Percentiles rank a stretch among this genome's conserved stretches.
These are phyloP conservation scores for Myriosclerotinia scirpicola DNA, from an alignment of 2,329 filamentous ascomycete genomes.

Conservation along the genomic window DNA sequence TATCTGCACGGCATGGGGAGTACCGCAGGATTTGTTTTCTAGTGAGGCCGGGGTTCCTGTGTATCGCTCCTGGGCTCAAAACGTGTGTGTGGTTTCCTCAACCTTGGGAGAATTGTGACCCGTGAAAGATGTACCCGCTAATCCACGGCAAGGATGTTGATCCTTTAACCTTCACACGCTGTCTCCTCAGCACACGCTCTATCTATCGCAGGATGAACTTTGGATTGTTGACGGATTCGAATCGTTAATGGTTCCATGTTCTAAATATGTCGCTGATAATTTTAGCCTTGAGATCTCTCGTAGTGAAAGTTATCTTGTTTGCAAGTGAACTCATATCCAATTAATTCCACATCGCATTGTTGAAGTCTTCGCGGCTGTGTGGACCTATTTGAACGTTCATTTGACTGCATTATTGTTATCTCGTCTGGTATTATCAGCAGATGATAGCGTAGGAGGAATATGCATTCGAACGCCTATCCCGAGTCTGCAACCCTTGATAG, in stretches of 20 bases:
- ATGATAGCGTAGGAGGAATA: not conserved
- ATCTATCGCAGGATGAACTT: too few species aligned
- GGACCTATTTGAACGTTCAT: conserved; percentile 34
- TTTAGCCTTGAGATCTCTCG: conserved; percentile 78
- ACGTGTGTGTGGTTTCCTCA: too few species aligned
- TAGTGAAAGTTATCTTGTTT: conserved; percentile 33
- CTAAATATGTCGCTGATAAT: conserved; percentile 77
- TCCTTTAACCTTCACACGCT: not conserved
- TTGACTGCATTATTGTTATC: not conserved
- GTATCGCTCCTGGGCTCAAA: not conserved
- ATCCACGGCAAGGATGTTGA: too few species aligned
- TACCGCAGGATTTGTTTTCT: not conserved
- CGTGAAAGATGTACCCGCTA: too few species aligned
- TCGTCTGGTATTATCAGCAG: not conserved
- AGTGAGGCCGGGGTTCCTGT: not conserved
- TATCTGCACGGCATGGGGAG: not conserved
- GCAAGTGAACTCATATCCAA: conserved; percentile 31
- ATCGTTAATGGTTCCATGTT: not conserved
- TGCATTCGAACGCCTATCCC: too few species aligned
- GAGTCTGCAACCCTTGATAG: too few species aligned
- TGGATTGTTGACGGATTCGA: not conserved
- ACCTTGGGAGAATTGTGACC: too few species aligned
- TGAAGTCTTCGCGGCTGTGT: conserved; percentile 29
- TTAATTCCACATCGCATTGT: conserved; percentile 23
- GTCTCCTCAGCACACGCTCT: too few species aligned